A percentile compares a stretch with the other conserved stretches of the same genome.
Evolutionary conservation across 2,329 filamentous ascomycete species (phyloP).

Genomic region (Colletotrichum falcatum): DNA sequence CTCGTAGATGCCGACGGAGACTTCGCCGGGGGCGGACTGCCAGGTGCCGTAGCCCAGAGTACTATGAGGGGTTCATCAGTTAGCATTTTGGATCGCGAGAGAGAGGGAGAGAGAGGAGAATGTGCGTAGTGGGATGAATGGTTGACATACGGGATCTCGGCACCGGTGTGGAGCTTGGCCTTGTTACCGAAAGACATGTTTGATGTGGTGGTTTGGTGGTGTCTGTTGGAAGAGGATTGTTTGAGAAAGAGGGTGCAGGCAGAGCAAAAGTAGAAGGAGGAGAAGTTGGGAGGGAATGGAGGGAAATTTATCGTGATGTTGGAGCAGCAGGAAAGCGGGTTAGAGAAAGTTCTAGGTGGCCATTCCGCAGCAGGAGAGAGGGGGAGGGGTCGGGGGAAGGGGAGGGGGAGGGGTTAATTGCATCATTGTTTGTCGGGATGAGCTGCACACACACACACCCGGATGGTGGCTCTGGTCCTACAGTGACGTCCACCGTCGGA

Average conservation of each 20-base stretch:
- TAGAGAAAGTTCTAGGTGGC: conserved; percentile 8
- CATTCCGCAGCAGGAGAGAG: conserved; percentile 25
- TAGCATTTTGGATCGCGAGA: conserved; percentile 58
- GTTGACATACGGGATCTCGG: conserved; percentile 65
- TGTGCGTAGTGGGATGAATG: no score
- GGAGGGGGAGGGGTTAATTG: no score
- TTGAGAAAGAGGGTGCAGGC: not conserved
- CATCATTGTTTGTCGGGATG: conserved; percentile 41
- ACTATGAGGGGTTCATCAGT: conserved; percentile 44
- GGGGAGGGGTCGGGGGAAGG: conserved; percentile 24
- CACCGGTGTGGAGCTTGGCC: conserved; percentile 72
- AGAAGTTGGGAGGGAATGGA: not conserved
- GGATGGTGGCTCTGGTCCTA: conserved; percentile 26
- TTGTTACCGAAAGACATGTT: conserved; percentile 68
- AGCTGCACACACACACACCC: conserved; percentile 34
- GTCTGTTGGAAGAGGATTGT: not conserved
- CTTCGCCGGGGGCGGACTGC: conserved; percentile 75
- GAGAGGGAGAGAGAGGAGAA: conserved; percentile 43
- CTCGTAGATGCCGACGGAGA: conserved; percentile 72
- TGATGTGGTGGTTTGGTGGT: not conserved
- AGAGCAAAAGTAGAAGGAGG: not conserved
- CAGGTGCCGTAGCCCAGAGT: conserved; percentile 65
- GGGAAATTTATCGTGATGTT: not conserved
- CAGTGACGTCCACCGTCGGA: conserved; percentile 37
- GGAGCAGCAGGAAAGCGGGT: no score